phyloP scores from a whole-genome alignment of 2,329 filamentous ascomycete genomes.

The Nothophaeocryptopus gaeumannii region DNA sequence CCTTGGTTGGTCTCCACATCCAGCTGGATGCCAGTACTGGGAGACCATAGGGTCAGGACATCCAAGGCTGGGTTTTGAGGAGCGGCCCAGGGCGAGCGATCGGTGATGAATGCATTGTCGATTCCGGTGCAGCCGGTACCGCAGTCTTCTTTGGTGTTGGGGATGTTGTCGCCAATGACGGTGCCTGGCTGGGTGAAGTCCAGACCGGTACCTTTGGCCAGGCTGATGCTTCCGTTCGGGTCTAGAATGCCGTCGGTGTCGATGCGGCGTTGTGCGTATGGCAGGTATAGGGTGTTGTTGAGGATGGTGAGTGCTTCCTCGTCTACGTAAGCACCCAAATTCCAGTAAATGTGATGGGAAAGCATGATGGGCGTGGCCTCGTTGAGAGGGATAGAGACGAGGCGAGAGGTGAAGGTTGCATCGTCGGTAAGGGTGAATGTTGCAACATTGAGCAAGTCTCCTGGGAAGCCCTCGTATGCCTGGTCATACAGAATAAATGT shows the following conservation, averaged over 20 bases:
- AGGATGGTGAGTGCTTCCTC: slow-evolving; percentile 62
- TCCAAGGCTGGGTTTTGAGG: slow-evolving; percentile 27
- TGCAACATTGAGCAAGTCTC: slow-evolving; percentile 69
- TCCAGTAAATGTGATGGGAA: slow-evolving; percentile 75
- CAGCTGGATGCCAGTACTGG: slow-evolving; percentile 32
- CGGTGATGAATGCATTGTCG: slow-evolving; percentile 53
- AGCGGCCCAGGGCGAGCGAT: slow-evolving; percentile 26
- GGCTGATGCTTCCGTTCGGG: slow-evolving; percentile 41
- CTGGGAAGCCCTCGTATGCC: slow-evolving; percentile 73
- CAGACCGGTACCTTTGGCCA: slow-evolving; percentile 37
- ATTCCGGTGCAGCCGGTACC: slow-evolving; percentile 81
- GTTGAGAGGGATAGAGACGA: slow-evolving; percentile 67
- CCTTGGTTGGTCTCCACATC: slow-evolving; percentile 31
- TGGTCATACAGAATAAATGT: slow-evolving; percentile 73
- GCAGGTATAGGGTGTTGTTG: slow-evolving; percentile 71
- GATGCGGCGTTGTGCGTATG: slow-evolving; percentile 52
- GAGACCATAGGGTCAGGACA: slow-evolving; percentile 26
- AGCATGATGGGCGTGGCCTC: slow-evolving; percentile 82
- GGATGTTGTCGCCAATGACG: slow-evolving; percentile 26
- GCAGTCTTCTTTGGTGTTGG: slow-evolving; percentile 48
- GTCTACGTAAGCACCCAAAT: slow-evolving; percentile 75
- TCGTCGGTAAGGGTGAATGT: slow-evolving; percentile 67
- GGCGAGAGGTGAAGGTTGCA: slow-evolving; percentile 68
- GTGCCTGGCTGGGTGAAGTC: slow-evolving; percentile 29
- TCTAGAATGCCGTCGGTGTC: slow-evolving; percentile 31